phyloP scores from a whole-genome alignment of 2,329 filamentous ascomycete species.

The Nigrospora oryzae region DNA sequence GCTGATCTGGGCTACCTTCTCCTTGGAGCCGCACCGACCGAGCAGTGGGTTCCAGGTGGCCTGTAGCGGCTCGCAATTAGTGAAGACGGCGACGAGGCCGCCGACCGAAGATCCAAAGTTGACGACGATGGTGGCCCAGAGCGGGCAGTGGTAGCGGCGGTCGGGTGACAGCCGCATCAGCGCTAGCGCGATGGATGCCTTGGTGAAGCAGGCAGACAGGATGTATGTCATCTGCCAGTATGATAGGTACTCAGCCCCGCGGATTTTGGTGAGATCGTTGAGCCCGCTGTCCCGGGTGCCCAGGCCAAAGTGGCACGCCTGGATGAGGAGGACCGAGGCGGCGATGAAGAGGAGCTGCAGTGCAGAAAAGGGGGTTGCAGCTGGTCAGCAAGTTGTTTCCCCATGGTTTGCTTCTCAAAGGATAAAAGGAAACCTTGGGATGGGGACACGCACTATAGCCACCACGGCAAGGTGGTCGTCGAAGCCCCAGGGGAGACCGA shows the following conservation, averaged over 20 bases:
- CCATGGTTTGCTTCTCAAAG: too few relatives aligned
- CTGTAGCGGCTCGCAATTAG: conserved; percentile 10
- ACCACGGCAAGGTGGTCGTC: too few relatives aligned
- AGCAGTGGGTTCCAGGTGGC: conserved; percentile 11
- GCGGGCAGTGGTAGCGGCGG: neutral
- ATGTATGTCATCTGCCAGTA: conserved; percentile 10
- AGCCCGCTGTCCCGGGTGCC: conserved; percentile 2
- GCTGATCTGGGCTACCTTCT: conserved; percentile 8
- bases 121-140: conserved; percentile 4
- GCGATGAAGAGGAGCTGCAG: too few relatives aligned
- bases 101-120: conserved; percentile 1
- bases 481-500: too few relatives aligned
- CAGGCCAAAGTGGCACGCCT: neutral
- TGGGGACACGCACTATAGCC: too few relatives aligned
- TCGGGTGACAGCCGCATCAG: conserved; percentile 6
- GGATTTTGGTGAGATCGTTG: neutral
- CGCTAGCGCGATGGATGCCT: conserved; percentile 12
- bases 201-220: conserved; percentile 10
- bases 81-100: conserved; percentile 9
- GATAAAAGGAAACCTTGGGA: too few relatives aligned
- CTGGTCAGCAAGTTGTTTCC: too few relatives aligned
- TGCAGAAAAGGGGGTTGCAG: too few relatives aligned
- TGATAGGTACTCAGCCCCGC: conserved; percentile 3
- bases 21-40: conserved; percentile 3
- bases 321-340: too few relatives aligned